Evolutionary conservation across 768 basidiomycete genomes (phyloP), one percentile per base, ranked within the genome.

Genomic region (Peribolospora baueri): DNA sequence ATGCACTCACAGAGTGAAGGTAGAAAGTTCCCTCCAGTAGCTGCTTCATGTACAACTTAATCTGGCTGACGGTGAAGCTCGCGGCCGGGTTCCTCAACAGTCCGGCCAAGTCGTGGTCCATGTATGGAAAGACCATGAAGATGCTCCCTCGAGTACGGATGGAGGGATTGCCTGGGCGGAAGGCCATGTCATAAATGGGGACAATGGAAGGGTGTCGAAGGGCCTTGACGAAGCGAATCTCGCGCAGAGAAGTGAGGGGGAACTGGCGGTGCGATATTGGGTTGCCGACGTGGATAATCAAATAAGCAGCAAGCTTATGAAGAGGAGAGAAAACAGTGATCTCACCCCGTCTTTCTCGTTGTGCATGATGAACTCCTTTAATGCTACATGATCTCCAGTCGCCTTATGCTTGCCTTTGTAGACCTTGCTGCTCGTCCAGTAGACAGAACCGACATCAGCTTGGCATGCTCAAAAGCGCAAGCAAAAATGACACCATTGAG

Each of bases 61-160:
- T 88, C 58, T 87, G 79, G 61, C 81, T 81, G 6, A 80, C 78
- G 51, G 76, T 75, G 3, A 91, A 71, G 61, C 81, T 80, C 56
- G 88, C 88, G 4, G 59, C 50, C 41, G 50, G 50, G 64, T 97
- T 95, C 67, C 90, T 85, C 57, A 98, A 70, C 45, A 97, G 67
- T 3, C 93, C 93, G 2, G 91, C 87, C 8, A 98, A 76, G 68
- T 98, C 93, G 63, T 98, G 91, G 63, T 97, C 93, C 93, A 97
- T 97, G 69, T 95, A 98, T 0, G 93, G 93, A 64, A 97, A 98
- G 46, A 95, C 91, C 87, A 97, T 93, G 69, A 84, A 93, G 10
- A 95, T 84, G 4, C 84, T 84, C 54, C 85, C 70, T 37, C 81
- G 78, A 45, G 37, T 10, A 39, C 60, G 47, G 11, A 48, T 40